Evolutionary conservation across 306 rosid species (phyloP), one percentile per base, ranked within the genome.

Genomic region (Malus orientalis): DNA sequence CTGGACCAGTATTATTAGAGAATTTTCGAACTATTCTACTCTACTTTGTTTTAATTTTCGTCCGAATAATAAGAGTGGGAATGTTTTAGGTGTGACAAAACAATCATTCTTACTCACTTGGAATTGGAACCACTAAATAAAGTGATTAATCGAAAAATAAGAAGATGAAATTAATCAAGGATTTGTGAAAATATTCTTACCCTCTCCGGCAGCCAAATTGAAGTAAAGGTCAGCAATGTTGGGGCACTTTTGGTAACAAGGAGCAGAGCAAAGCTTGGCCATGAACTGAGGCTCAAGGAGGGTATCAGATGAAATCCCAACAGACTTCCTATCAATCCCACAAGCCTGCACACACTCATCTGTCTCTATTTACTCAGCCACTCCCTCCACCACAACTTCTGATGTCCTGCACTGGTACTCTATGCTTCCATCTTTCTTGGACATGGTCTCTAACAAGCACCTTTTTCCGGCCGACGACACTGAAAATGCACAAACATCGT

Each of bases 381-480:
- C 86, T 63, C 88, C 79, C 85, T 93, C 89, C 36, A 89, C 91
- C 74, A 88, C 84, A 53, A 89, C 93, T 61, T 91, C 96, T 1
- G 97, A 93, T 25, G 98, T 89, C 76, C 91, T 29, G 78, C 98
- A 93, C 16, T 85, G 91, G 60, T 87, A 87, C 44, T 88, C 89
- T 49, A 83, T 65, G 42, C 78, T 73, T 3, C 93, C 95, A 0
- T 81, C 81, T 1, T 70, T 85, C 2, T 23, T 78, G 70, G 77
- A 81, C 6, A 42, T 49, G 0, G 97, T 91, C 88, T 93, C 98
- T 74, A 91, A 69, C 84, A 84, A 72, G 80, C 98, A 93, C 73
- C 98, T 83, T 76, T 93, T 93, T 44, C 98, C 96, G 0, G 97
- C 89, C 0, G 98, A 93, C 0, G 97, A 91, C 78, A 93, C 86